Conservation (phyloP, 164 flowering plant genomes). For the Sedum album region DNA sequence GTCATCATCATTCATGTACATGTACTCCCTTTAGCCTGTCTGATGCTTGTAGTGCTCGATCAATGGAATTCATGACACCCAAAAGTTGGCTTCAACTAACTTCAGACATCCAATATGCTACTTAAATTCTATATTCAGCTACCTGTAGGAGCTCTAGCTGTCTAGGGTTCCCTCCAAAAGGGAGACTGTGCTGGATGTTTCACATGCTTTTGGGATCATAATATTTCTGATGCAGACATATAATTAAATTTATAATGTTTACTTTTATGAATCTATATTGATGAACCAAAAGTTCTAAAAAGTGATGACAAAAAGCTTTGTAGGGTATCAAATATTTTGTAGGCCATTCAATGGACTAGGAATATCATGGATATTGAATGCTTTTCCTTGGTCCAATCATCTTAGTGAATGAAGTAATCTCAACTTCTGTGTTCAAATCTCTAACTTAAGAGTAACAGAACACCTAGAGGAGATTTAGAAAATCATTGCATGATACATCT, state of each 20-base stretch:
- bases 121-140: not conserved
- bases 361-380: not conserved
- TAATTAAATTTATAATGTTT: not conserved
- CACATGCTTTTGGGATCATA: conserved; percentile 3
- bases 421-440: too few species aligned
- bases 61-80: not conserved
- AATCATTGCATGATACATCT: too few species aligned
- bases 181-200: conserved; percentile 2
- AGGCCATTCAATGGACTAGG: not conserved
- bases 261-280: not conserved
- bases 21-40: not conserved
- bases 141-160: not conserved
- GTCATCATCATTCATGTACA: not conserved
- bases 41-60: not conserved
- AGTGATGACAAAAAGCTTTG: too few species aligned
- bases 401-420: too few species aligned
- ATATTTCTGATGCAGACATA: not conserved
- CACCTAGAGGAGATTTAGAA: too few species aligned
- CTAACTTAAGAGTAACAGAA: too few species aligned
- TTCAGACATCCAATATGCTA: not conserved
- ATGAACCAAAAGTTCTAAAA: not conserved
- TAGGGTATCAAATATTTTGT: not conserved
- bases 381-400: not conserved
- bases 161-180: not conserved
- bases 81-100: conserved; percentile 3